phyloP scores from a whole-genome alignment of 805 yeast species.

The Candida schatavii region DNA sequence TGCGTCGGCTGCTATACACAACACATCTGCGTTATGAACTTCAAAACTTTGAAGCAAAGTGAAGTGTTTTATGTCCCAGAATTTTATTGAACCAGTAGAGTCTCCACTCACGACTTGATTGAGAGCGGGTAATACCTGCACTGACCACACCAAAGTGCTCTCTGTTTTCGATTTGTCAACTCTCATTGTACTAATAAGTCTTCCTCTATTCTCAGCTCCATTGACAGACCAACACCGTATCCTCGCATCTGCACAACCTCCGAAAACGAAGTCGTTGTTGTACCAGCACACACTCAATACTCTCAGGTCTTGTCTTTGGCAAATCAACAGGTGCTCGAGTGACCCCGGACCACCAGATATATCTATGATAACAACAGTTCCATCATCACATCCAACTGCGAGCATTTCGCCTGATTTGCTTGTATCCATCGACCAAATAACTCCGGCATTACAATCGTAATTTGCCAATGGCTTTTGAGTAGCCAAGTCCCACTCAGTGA shows the following conservation, averaged over 20 bases:
- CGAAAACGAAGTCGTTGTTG: slow-evolving; percentile 61
- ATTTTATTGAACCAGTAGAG: slow-evolving; percentile 88
- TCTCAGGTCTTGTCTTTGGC: slow-evolving; percentile 82
- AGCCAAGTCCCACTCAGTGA: slow-evolving; percentile 88
- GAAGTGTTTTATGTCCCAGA: slow-evolving; percentile 83
- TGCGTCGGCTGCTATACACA: slow-evolving; percentile 63
- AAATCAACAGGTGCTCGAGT: slow-evolving; percentile 68
- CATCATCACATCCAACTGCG: slow-evolving; percentile 95
- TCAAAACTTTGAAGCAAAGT: slow-evolving; percentile 78
- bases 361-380: slow-evolving; percentile 78
- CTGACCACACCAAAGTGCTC: slow-evolving; percentile 89
- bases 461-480: slow-evolving; percentile 72
- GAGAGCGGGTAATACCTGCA: slow-evolving; percentile 57
- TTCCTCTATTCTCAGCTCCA: slow-evolving; percentile 48
- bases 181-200: slow-evolving; percentile 79
- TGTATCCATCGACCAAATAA: slow-evolving; percentile 83
- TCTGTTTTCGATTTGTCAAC: slow-evolving; percentile 87
- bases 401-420: slow-evolving; percentile 59
- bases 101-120: slow-evolving; percentile 91
- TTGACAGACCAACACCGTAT: slow-evolving; percentile 72
- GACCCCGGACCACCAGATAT: slow-evolving; percentile 85
- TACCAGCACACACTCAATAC: slow-evolving; percentile 79
- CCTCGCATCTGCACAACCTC: slow-evolving; percentile 96
- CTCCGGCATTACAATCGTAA: slow-evolving; percentile 89
- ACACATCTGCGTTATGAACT: slow-evolving; percentile 88